Percentiles rank a stretch among this genome's conserved stretches.
phyloP scores from a whole-genome alignment of 1,139 yeast species.

The Yamadazyma dushanensis region DNA sequence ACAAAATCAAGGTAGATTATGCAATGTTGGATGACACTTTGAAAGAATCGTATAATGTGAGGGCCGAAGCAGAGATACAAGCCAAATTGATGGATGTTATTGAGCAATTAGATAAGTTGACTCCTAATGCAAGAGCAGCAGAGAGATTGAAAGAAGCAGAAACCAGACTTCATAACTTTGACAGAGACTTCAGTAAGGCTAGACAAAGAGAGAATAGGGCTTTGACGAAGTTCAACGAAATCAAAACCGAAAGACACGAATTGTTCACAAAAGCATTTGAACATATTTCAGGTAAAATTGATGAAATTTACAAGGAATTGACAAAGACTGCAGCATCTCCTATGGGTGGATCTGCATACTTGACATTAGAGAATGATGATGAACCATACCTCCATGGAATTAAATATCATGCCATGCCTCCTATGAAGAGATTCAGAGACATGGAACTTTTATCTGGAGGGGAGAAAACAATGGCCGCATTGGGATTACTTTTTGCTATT shows the following conservation, averaged over 20 bases:
- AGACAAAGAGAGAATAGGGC: constrained; percentile 62
- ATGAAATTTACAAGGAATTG: constrained; percentile 81
- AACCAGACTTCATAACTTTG: constrained; percentile 57
- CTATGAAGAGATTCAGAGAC: constrained; percentile 88
- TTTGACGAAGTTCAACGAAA: constrained; percentile 55
- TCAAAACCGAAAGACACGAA: constrained; percentile 60
- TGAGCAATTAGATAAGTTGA: constrained; percentile 57
- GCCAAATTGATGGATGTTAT: constrained; percentile 30
- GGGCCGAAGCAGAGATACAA: constrained; percentile 52
- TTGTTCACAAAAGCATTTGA: constrained; percentile 71
- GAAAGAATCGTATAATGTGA: constrained; percentile 32
- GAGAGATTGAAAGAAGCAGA: constrained; percentile 76
- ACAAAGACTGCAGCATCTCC: constrained; percentile 70
- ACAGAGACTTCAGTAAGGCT: constrained; percentile 62
- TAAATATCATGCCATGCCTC: constrained; percentile 95
- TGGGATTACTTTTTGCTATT: constrained; percentile 86
- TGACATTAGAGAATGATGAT: constrained; percentile 84
- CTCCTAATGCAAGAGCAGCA: constrained; percentile 80
- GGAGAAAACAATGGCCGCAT: constrained; percentile 94
- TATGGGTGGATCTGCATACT: constrained; percentile 89
- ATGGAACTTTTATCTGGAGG: constrained; percentile 96
- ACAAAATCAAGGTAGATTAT: constrained; percentile 58
- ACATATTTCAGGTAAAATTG: constrained; percentile 73
- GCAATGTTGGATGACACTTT: constrained; percentile 46
- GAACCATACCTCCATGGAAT: constrained; percentile 85